Conservation (phyloP, 345 rosid genomes). For the Nephelium lappaceum region DNA sequence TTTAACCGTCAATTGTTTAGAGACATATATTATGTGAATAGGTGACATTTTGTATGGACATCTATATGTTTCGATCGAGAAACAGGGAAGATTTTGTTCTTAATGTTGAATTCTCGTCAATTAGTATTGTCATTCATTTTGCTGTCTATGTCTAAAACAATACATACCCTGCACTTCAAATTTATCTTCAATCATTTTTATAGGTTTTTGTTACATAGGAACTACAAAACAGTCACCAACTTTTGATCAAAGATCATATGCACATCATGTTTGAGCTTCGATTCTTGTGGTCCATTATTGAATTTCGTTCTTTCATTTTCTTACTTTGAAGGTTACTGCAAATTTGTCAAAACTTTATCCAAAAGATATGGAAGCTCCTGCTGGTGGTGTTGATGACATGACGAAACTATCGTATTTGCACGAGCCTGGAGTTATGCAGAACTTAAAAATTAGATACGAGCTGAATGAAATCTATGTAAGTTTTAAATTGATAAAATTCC, state of each 20-base stretch:
- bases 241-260: constrained; percentile 1
- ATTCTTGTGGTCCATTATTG: not conserved
- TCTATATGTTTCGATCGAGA: not conserved
- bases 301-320: not conserved
- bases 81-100: not conserved
- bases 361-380: constrained; percentile 87
- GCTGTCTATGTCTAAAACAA: not conserved
- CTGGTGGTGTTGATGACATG: constrained; percentile 99
- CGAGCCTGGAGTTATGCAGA: constrained; percentile 93
- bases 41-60: too few relatives aligned
- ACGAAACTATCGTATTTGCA: constrained; percentile 91
- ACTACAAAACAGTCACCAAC: not conserved
- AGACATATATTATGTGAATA: too few relatives aligned
- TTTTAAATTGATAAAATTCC: constrained; percentile 10
- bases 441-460: constrained; percentile 76
- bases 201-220: not conserved
- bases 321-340: constrained; percentile 53
- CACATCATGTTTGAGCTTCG: not conserved
- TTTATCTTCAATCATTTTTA: not conserved
- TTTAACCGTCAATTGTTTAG: not conserved
- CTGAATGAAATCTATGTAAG: constrained; percentile 93
- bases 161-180: not conserved
- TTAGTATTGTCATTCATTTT: not conserved
- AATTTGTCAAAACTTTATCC: constrained; percentile 75
- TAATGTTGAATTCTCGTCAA: not conserved